phyloP scores from a whole-genome alignment of 2,329 filamentous ascomycete species.

The Grosmannia serpens region DNA sequence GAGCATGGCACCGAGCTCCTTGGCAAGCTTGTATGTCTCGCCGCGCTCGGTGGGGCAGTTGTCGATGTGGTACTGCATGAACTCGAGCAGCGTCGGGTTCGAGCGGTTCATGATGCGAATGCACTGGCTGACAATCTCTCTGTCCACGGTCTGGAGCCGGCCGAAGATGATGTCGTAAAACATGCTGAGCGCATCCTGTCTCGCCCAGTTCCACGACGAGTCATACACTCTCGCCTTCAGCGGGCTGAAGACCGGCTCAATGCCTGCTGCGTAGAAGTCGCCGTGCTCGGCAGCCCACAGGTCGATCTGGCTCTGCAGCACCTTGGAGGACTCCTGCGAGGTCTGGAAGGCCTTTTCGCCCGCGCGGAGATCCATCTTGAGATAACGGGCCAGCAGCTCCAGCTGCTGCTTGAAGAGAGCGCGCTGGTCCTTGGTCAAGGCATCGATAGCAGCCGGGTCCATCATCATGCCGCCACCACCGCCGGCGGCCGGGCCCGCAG shows the following conservation, averaged over 20 bases:
- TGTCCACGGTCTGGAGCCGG: constrained; percentile 80
- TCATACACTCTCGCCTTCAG: constrained; percentile 95
- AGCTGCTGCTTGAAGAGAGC: constrained; percentile 97
- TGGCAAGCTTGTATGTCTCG: constrained; percentile 96
- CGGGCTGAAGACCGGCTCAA: constrained; percentile 85
- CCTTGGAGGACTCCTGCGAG: constrained; percentile 73
- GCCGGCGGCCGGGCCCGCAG: constrained; percentile 60
- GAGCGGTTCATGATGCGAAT: constrained; percentile 99
- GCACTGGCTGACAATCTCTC: constrained; percentile 96
- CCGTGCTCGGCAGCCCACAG: constrained; percentile 93
- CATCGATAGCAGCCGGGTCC: constrained; percentile 94
- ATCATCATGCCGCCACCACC: constrained; percentile 93
- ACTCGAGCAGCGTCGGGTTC: constrained; percentile 88
- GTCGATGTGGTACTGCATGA: constrained; percentile 99
- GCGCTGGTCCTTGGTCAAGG: constrained; percentile 91
- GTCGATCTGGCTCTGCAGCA: constrained; percentile 86
- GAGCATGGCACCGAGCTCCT: constrained; percentile 82
- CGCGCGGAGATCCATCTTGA: constrained; percentile 94
- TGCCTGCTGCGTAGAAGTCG: constrained; percentile 89
- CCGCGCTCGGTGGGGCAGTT: constrained; percentile 94
- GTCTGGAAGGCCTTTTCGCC: constrained; percentile 87
- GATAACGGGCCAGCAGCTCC: constrained; percentile 85
- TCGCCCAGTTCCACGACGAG: constrained; percentile 98
- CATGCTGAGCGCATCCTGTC: constrained; percentile 95
- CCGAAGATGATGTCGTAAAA: constrained; percentile 99